Evolutionary conservation across 2,329 filamentous ascomycete species (phyloP), one percentile per base, ranked within the genome.

Genomic region (Madurella mycetomatis): DNA sequence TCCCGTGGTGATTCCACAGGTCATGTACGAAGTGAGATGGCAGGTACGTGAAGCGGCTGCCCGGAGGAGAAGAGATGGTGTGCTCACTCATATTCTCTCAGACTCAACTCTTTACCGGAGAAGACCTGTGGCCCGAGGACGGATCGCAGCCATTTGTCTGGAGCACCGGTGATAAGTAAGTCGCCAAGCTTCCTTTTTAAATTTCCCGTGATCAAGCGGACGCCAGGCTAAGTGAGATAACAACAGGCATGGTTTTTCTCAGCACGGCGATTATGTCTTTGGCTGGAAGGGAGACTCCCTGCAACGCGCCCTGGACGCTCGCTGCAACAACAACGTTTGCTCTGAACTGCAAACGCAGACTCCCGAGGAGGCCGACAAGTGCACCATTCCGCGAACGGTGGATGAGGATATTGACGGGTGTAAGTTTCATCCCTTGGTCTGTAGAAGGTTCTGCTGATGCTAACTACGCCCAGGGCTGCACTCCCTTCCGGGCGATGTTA

Each of bases 1-100:
- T 51, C 72, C 72, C 0, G 69, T 75, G 0, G 64, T 65, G 45
- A 66, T 73, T 11, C 72, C 73, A 9, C 71, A 73, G 59, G 53
- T 74, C 13, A 72, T 73, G 70, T 66, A 66, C 42, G 67, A 70
- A 51, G 60, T 69, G 11, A 50, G 52, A 7, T 59, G 55, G 55
- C 43, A 52, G 40, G 75, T 69, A 42, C 13, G 51, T 41, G 25
- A 25, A 25, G 25, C 25, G 25, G 25, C 25, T 25, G 7, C 3
- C 7, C 25, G 25, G 25, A 25, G 25, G 25, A 25, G 25, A 25
- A 7, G 25, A 25, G 25, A 25, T 25, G 25, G 25, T 25, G 25
- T 25, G 25, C 25, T 25, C 25, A 25, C 25, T 25, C 25, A 25
- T 4, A 25, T 41, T 8, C 9, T 2, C 4, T 13, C 16, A 55